Evolutionary conservation across 1,284 basidiomycete genomes (phyloP).

Genomic region (Apiotrichum akiyoshidainum): DNA sequence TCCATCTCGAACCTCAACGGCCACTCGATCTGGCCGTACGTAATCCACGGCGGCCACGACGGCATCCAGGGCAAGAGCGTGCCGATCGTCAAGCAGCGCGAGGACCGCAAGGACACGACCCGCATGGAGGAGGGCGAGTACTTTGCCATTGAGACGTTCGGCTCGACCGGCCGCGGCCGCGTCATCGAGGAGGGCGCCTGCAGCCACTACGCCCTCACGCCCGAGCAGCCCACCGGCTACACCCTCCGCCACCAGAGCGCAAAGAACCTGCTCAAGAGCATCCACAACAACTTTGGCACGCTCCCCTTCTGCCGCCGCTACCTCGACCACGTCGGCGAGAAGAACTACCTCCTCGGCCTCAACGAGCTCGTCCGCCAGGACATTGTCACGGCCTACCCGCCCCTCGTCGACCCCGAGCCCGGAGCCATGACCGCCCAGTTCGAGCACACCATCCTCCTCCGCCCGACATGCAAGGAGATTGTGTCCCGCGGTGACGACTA

Average conservation of each 20-base stretch:
- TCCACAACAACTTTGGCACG: slow-evolving; percentile 92
- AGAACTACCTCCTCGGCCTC: slow-evolving; percentile 85
- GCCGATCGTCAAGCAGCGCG: slow-evolving; percentile 77
- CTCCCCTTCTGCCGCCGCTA: slow-evolving; percentile 95
- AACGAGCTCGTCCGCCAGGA: slow-evolving; percentile 85
- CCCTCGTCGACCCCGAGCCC: slow-evolving; percentile 66
- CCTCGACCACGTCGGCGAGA: slow-evolving; percentile 89
- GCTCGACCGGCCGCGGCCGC: slow-evolving; percentile 88
- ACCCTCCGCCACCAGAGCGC: slow-evolving; percentile 67
- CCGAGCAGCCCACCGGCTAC: slow-evolving; percentile 37
- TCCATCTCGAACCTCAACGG: slow-evolving; percentile 86
- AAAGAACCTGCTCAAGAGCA: slow-evolving; percentile 78
- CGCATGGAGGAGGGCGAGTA: slow-evolving; percentile 99
- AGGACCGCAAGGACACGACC: slow-evolving; percentile 61
- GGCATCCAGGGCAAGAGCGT: slow-evolving; percentile 68
- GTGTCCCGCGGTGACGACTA: slow-evolving; percentile 94
- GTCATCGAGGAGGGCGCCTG: slow-evolving; percentile 92
- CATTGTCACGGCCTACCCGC: slow-evolving; percentile 92
- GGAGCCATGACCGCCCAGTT: slow-evolving; percentile 91
- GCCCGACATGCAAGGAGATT: slow-evolving; percentile 90
- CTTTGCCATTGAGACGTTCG: slow-evolving; percentile 99
- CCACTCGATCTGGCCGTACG: slow-evolving; percentile 83
- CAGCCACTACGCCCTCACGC: slow-evolving; percentile 76
- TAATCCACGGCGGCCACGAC: slow-evolving; percentile 68
- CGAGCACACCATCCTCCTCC: slow-evolving; percentile 87